phyloP scores from a whole-genome alignment of 2,329 filamentous ascomycete species.

The Endoconidiophora polonica region DNA sequence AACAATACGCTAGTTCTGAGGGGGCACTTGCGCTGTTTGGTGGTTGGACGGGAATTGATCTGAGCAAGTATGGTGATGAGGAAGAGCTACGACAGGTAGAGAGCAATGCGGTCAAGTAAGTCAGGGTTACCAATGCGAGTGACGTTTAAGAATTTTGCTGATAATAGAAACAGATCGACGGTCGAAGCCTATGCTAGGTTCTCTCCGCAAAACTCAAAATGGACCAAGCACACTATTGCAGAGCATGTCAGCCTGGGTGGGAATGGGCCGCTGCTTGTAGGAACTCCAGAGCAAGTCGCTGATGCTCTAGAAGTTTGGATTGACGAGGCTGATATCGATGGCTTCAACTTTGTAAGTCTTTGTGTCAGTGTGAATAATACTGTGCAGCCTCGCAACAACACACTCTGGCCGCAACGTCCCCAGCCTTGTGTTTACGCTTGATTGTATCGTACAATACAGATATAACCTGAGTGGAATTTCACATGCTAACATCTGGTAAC shows the following conservation, averaged over 20 bases:
- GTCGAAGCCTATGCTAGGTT: conserved; percentile 39
- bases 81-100: conserved; percentile 46
- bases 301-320: conserved; percentile 54
- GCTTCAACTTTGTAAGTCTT: conserved; percentile 47
- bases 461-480: not conserved
- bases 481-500: too few relatives aligned
- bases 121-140: too few relatives aligned
- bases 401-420: too few relatives aligned
- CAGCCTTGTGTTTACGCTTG: too few relatives aligned
- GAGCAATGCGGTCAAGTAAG: conserved; percentile 39
- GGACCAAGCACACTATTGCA: conserved; percentile 56
- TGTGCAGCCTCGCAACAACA: too few relatives aligned
- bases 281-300: conserved; percentile 46
- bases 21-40: conserved; percentile 56
- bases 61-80: conserved; percentile 43
- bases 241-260: conserved; percentile 50
- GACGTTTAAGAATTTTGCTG: too few relatives aligned
- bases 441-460: not conserved
- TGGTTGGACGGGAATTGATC: conserved; percentile 50
- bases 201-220: conserved; percentile 43
- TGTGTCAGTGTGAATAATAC: too few relatives aligned
- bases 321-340: conserved; percentile 51
- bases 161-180: conserved; percentile 24
- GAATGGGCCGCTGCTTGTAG: conserved; percentile 46
- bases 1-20: conserved; percentile 40